These are phyloP conservation scores for Protomyces inundatus DNA, from an alignment of 1,139 yeast genomes.

Conservation along the genomic window DNA sequence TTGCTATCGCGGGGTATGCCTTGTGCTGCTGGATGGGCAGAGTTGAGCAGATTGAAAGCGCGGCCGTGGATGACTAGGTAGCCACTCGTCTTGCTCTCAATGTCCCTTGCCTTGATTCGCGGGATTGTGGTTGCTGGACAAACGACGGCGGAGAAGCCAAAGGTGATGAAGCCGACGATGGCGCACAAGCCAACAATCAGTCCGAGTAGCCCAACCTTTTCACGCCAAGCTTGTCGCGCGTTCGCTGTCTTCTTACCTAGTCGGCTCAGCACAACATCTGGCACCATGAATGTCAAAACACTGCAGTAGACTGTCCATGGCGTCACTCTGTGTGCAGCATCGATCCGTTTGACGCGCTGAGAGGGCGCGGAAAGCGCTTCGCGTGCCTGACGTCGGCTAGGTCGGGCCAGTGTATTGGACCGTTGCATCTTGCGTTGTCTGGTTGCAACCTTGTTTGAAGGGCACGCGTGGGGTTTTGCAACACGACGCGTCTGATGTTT, in stretches of 20 bases:
- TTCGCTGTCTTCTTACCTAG: background rate
- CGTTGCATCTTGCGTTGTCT: background rate
- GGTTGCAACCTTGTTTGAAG: too few relatives aligned
- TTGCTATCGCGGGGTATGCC: conserved; percentile 61
- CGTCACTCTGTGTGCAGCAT: background rate
- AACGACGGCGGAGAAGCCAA: too few relatives aligned
- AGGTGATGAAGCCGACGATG: too few relatives aligned
- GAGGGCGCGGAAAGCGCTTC: background rate
- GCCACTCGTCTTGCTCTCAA: conserved; percentile 49
- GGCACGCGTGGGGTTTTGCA: too few relatives aligned
- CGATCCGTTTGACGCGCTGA: background rate
- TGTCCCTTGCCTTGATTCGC: background rate
- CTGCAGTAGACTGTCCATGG: background rate
- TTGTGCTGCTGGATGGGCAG: too few relatives aligned
- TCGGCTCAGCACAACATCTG: background rate
- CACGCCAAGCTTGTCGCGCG: too few relatives aligned
- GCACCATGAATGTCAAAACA: background rate
- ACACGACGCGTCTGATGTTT: too few relatives aligned
- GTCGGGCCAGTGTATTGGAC: background rate
- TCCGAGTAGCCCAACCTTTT: too few relatives aligned
- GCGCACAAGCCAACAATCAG: too few relatives aligned
- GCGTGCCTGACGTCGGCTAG: background rate
- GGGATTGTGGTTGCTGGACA: too few relatives aligned
- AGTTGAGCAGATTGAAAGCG: too few relatives aligned
- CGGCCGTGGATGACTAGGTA: too few relatives aligned